Evolutionary conservation across 768 basidiomycete species (phyloP), one percentile per base, ranked within the genome.

Genomic region (Trichaptum fuscoviolaceum): DNA sequence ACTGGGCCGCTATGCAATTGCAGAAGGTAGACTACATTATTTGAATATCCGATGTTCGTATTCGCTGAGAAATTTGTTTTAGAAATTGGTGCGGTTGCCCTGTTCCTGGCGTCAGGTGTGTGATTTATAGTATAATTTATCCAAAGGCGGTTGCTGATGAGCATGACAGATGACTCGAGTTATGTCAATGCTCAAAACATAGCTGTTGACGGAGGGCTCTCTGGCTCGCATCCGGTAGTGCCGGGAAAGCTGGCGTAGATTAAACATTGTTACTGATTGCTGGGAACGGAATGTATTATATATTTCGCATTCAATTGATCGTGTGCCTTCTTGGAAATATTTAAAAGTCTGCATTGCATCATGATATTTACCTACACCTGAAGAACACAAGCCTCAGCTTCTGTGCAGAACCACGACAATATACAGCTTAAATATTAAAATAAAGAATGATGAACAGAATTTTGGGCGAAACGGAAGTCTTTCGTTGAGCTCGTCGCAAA

Each of bases 161-260:
- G 65, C 17, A 1, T 35, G 62, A 10, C 73, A 93, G 93, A 95
- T 70, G 92, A 93, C 69, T 88, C 93, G 1, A 95, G 93, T 76
- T 96, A 95, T 75, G 87, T 98, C 65, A 97, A 96, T 73, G 96
- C 93, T 18, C 92, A 95, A 72, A 90, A 88, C 71, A 83, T 93
- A 34, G 89, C 89, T 0, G 89, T 95, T 34, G 95, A 96, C 70
- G 96, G 95, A 7, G 95, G 93, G 0, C 76, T 96, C 67, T 88
- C 91, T 12, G 80, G 88, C 26, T 93, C 92, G 0, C 85, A 87
- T 71, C 94, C 93, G 6, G 88, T 93, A 8, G 78, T 90, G 7
- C 90, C 92, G 4, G 93, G 93, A 0, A 84, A 87, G 73, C 85
- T 85, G 84, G 82, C 80, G n/a, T 92, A 70, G 63, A 42, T 63